Conservation (phyloP, 106 monocot species). For the Triglochin maritima region DNA sequence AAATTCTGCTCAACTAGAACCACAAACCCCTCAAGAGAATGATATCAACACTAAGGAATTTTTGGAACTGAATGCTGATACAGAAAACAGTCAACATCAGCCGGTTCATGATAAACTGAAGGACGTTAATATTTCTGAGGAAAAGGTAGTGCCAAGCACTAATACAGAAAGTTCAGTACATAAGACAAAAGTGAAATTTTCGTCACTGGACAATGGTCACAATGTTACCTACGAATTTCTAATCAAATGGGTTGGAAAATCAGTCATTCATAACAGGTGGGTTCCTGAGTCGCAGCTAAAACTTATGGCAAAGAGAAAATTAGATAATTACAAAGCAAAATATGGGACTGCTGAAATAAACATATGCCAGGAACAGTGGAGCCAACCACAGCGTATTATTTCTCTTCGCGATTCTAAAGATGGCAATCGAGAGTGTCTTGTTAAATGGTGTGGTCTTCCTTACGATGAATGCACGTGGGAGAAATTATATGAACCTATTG, state of each 20-base stretch:
- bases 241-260: constrained; percentile 89
- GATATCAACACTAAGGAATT: constrained; percentile 1
- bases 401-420: constrained; percentile 37
- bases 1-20: background rate
- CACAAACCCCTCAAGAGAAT: constrained; percentile 1
- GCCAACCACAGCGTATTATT: constrained; percentile 65
- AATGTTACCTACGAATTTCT: constrained; percentile 60
- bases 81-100: background rate
- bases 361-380: constrained; percentile 83
- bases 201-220: constrained; percentile 5
- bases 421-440: constrained; percentile 49
- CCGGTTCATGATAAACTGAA: constrained; percentile 3
- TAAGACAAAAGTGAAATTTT: constrained; percentile 1
- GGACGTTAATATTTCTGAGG: constrained; percentile 2
- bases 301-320: constrained; percentile 73
- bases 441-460: constrained; percentile 77
- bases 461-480: constrained; percentile 99
- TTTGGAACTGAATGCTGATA: constrained; percentile 4
- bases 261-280: constrained; percentile 91
- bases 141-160: constrained; percentile 7
- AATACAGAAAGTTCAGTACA: constrained; percentile 12
- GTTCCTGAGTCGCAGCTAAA: constrained; percentile 67
- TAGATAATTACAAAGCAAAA: constrained; percentile 91
- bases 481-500: constrained; percentile 61
- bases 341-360: constrained; percentile 66